Evolutionary conservation across 148 eudicot genomes (phyloP).

Genomic region (Rhododendron ferrugineum): DNA sequence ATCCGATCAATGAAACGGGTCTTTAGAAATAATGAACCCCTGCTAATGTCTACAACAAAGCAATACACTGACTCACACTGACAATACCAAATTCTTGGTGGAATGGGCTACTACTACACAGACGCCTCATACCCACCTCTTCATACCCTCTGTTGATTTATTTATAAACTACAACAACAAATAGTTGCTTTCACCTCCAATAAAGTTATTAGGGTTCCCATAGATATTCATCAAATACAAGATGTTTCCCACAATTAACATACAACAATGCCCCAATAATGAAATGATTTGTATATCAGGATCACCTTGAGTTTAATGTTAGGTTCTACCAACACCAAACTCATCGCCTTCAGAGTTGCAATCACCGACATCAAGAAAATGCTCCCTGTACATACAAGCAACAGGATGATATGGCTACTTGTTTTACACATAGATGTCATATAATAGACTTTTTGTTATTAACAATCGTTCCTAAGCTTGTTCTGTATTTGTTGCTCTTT

Average conservation of each 20-base stretch:
- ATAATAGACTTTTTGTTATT: too few species aligned
- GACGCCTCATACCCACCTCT: background rate
- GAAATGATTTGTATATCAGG: background rate
- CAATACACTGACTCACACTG: background rate
- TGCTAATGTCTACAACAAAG: background rate
- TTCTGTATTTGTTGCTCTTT: too few species aligned
- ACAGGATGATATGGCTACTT: background rate
- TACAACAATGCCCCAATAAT: background rate
- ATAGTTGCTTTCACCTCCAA: background rate
- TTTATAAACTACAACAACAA: background rate
- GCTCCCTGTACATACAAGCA: constrained; percentile 33
- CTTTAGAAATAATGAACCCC: background rate
- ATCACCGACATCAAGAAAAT: constrained; percentile 30
- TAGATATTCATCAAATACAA: background rate
- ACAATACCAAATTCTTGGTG: background rate
- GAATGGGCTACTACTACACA: background rate
- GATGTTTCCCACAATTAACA: background rate
- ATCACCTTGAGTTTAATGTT: background rate
- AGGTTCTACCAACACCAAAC: constrained; percentile 18
- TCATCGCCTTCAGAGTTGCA: constrained; percentile 36
- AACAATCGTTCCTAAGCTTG: too few species aligned
- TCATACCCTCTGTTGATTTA: background rate
- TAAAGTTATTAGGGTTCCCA: background rate
- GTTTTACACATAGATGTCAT: background rate
- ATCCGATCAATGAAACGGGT: background rate